These are phyloP conservation scores for Schwanniomyces polymorphus DNA, from an alignment of 805 yeast genomes.

Conservation along the genomic window DNA sequence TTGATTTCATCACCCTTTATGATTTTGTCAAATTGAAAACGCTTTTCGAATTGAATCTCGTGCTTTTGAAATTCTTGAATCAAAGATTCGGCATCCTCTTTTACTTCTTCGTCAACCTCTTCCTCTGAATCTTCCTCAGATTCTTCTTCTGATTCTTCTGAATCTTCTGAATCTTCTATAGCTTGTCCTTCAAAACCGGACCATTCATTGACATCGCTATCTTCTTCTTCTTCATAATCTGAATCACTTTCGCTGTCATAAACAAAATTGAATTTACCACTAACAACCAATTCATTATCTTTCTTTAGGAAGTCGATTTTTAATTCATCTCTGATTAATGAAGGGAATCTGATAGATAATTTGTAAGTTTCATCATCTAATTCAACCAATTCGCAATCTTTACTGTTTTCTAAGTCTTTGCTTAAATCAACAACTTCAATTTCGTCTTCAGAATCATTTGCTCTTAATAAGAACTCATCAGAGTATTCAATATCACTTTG, in stretches of 20 bases:
- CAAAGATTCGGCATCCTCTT: constrained; percentile 38
- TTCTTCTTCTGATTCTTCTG: constrained; percentile 12
- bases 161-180: constrained; percentile 11
- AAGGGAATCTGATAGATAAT: constrained; percentile 42
- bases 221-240: constrained; percentile 16
- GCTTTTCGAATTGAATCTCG: constrained; percentile 43
- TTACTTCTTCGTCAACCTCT: constrained; percentile 35
- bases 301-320: constrained; percentile 38
- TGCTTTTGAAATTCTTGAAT: constrained; percentile 39
- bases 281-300: constrained; percentile 41
- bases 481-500: constrained; percentile 17
- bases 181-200: constrained; percentile 1
- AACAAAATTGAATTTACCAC: constrained; percentile 37
- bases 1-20: constrained; percentile 36
- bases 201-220: constrained; percentile 3
- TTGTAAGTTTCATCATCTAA: constrained; percentile 39
- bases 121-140: constrained; percentile 9
- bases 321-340: constrained; percentile 39
- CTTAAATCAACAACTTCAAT: constrained; percentile 39
- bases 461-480: constrained; percentile 21
- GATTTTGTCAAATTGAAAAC: constrained; percentile 40
- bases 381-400: constrained; percentile 43
- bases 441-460: constrained; percentile 31
- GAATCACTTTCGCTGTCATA: constrained; percentile 19
- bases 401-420: constrained; percentile 40